These are phyloP conservation scores for Dioscorea dumetorum DNA, from an alignment of 106 monocot species.

Conservation along the genomic window DNA sequence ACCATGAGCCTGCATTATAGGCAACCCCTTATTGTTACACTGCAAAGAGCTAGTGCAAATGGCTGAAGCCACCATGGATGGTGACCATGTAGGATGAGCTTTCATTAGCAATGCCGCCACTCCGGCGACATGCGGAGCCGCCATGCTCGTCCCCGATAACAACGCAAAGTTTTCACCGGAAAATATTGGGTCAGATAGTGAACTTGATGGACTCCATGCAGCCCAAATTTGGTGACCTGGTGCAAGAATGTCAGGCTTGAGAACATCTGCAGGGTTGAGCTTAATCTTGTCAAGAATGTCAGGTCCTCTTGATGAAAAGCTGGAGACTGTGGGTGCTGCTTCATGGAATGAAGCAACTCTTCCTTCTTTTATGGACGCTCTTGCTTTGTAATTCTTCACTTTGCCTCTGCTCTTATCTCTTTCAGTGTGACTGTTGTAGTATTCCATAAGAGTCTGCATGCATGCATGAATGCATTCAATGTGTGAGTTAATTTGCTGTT, in stretches of 20 bases:
- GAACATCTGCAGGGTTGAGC: constrained; percentile 42
- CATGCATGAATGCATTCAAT: neutral
- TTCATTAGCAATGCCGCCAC: constrained; percentile 68
- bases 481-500: too few species aligned
- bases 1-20: constrained; percentile 55
- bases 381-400: constrained; percentile 20
- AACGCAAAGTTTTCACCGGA: constrained; percentile 48
- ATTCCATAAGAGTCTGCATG: constrained; percentile 38
- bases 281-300: constrained; percentile 30
- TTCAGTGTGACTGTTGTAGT: constrained; percentile 51
- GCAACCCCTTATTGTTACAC: constrained; percentile 19
- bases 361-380: constrained; percentile 55
- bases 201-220: constrained; percentile 68
- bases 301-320: constrained; percentile 75
- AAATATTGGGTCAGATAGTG: constrained; percentile 31
- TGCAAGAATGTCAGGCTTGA: constrained; percentile 76
- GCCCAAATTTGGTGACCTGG: constrained; percentile 80
- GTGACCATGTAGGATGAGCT: constrained; percentile 44
- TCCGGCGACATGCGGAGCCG: constrained; percentile 67
- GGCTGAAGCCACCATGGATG: constrained; percentile 63
- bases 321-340: constrained; percentile 27
- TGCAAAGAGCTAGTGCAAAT: constrained; percentile 53
- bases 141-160: constrained; percentile 89
- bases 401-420: constrained; percentile 10
- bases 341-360: constrained; percentile 38